Evolutionary conservation across 1,139 yeast genomes (phyloP), one percentile per base, ranked within the genome.

Genomic region (Debaryomyces sp.): DNA sequence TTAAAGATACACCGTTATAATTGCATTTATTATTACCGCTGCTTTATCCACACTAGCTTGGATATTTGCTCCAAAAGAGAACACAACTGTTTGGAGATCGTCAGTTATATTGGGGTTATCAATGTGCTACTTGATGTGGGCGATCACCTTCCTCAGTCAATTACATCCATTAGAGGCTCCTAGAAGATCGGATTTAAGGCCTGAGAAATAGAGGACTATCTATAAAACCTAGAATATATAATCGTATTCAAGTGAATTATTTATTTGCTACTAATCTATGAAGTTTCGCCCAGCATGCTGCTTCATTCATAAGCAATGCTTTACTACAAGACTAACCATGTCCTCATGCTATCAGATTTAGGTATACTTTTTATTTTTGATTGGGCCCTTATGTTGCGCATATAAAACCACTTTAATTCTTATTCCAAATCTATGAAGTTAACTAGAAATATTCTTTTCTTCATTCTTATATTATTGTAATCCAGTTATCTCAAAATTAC

Each of bases 81-180:
- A 81, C 60, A 74, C 75, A 51, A 78, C 84, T 30, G 97, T 92
- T 41, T 91, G 96, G 95, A 82, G 97, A 72, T 88, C 96, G 48
- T 89, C 97, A 10, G 83, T 91, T 43, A 85, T 87, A 47, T 77
- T 92, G 55, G 82, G 92, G 4, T 68, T 92, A 62, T 84, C 96
- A 21, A 88, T 91, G 96, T 87, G 91, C 76, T 91, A 81, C 67
- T 77, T 91, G 62, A 89, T 91, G 96, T 90, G 97, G 97, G 97
- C 96, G 26, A 84, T 89, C 57, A 89, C 97, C 6, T 89, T 88
- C 61, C 71, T 89, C 56, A 82, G 85, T 30, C 95, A 87, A 61
- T 71, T 87, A 50, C 94, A 87, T 66, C 95, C 95, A n/a, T 73
- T 87, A 60, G 90, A 86, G 47, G 87, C 81, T 26, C 95, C 95